These are phyloP conservation scores for Calamus simplicifolius DNA, from an alignment of 176 grass and related monocot species.

Conservation along the genomic window DNA sequence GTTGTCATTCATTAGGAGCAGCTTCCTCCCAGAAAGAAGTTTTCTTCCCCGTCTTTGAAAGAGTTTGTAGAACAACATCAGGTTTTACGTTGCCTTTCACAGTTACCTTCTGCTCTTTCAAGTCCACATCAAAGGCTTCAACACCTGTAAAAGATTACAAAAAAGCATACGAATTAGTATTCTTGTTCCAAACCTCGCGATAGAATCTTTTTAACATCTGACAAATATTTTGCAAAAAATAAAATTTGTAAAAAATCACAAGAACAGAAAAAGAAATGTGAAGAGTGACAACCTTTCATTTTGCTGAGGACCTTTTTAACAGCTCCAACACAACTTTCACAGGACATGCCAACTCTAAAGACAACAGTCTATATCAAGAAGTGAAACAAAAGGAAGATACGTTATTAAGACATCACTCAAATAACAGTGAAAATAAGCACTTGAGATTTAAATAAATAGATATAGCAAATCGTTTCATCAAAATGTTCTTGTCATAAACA, in stretches of 20 bases:
- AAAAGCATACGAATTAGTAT: background rate
- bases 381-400: background rate
- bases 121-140: slow-evolving; percentile 69
- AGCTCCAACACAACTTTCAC: slow-evolving; percentile 85
- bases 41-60: slow-evolving; percentile 91
- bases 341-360: slow-evolving; percentile 88
- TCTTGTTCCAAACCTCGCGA: too few species aligned
- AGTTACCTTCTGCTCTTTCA: slow-evolving; percentile 80
- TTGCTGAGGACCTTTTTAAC: slow-evolving; percentile 85
- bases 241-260: too few species aligned
- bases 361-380: slow-evolving; percentile 55
- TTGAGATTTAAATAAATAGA: too few species aligned
- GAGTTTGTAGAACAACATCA: slow-evolving; percentile 80
- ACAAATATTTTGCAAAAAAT: too few species aligned
- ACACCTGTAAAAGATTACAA: slow-evolving; percentile 45
- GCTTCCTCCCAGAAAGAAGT: too few species aligned
- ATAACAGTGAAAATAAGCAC: too few species aligned
- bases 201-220: too few species aligned
- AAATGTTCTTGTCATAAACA: too few species aligned
- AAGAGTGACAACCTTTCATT: slow-evolving; percentile 60
- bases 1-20: slow-evolving; percentile 9
- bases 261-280: too few species aligned
- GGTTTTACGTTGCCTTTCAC: slow-evolving; percentile 83
- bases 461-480: too few species aligned
- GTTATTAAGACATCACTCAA: too few species aligned